phyloP scores from a whole-genome alignment of 2,329 filamentous ascomycete species.

The Helminthosporium solani region DNA sequence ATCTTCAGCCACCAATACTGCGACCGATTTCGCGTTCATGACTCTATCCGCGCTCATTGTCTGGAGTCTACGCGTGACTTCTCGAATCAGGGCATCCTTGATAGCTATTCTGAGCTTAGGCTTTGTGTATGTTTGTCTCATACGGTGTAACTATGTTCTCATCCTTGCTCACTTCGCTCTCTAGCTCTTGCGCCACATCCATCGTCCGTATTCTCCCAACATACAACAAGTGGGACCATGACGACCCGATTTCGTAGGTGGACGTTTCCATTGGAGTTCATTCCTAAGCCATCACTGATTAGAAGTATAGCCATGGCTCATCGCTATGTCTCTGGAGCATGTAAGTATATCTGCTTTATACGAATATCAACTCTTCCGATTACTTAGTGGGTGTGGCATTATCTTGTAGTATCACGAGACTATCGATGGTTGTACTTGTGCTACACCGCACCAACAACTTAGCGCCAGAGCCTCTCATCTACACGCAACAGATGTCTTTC shows the following conservation, averaged over 20 bases:
- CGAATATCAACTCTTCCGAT: background rate
- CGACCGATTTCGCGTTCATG: conserved; percentile 38
- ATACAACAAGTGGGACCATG: conserved; percentile 8
- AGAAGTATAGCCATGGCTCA: conserved; percentile 3
- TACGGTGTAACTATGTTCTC: background rate
- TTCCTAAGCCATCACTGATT: background rate
- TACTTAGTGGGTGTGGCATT: conserved; percentile 3
- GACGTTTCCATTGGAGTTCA: background rate
- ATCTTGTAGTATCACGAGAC: conserved; percentile 9
- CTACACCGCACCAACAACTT: conserved; percentile 1
- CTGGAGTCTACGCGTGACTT: conserved; percentile 37
- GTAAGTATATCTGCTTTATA: conserved; percentile 10
- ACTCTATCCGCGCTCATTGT: conserved; percentile 43
- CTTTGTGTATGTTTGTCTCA: conserved; percentile 21
- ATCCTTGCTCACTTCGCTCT: background rate
- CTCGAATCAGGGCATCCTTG: conserved; percentile 37
- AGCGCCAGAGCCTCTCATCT: too few relatives aligned
- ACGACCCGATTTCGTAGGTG: conserved; percentile 8
- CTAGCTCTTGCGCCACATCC: conserved; percentile 40
- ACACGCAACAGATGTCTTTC: too few relatives aligned
- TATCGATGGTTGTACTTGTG: conserved; percentile 11
- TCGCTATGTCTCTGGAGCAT: conserved; percentile 12
- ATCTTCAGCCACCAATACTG: conserved; percentile 28
- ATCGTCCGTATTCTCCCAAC: conserved; percentile 36
- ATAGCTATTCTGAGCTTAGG: conserved; percentile 32